A percentile compares a stretch with the other conserved stretches of the same genome.
phyloP scores from a whole-genome alignment of 2,329 filamentous ascomycete species.

The Passalora sequoiae region DNA sequence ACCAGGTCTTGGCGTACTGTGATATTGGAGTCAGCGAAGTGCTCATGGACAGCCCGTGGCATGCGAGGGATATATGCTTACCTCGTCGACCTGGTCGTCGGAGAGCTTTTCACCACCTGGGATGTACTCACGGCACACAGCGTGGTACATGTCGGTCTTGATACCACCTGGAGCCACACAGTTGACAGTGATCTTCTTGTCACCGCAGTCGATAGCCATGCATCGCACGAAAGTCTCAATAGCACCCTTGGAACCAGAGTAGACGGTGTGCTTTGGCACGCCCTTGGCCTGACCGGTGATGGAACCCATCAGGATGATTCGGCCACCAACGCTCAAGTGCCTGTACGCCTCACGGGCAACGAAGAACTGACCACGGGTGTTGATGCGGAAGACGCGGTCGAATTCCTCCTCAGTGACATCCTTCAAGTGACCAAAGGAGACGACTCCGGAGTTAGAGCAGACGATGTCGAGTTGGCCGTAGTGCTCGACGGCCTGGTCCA shows the following conservation, averaged over 20 bases:
- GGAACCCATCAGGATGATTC: slow-evolving; percentile 52
- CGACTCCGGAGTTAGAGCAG: slow-evolving; percentile 62
- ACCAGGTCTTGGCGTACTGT: slow-evolving; percentile 59
- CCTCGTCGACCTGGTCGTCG: slow-evolving; percentile 55
- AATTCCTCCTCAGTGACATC: slow-evolving; percentile 52
- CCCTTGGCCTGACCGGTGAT: slow-evolving; percentile 55
- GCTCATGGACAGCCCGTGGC: too few relatives aligned
- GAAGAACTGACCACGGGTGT: slow-evolving; percentile 61
- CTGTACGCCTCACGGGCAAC: slow-evolving; percentile 55
- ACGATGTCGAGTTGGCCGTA: slow-evolving; percentile 67
- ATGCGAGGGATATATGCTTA: slow-evolving; percentile 19
- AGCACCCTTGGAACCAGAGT: slow-evolving; percentile 51
- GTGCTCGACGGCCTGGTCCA: slow-evolving; percentile 57
- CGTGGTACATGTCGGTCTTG: slow-evolving; percentile 58
- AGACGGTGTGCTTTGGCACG: slow-evolving; percentile 51
- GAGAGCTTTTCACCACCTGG: slow-evolving; percentile 52
- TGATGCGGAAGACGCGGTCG: slow-evolving; percentile 57
- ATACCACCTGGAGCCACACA: slow-evolving; percentile 55
- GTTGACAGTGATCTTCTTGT: slow-evolving; percentile 56
- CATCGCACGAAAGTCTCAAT: slow-evolving; percentile 52
- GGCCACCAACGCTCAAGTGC: slow-evolving; percentile 48
- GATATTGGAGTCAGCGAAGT: too few relatives aligned
- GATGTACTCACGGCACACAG: slow-evolving; percentile 60
- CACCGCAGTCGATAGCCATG: slow-evolving; percentile 51
- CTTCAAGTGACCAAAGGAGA: slow-evolving; percentile 51